Base-by-base conservation (phyloP, 495 filamentous ascomycete genomes). In the Aspergillus sclerotioniger region DNA sequence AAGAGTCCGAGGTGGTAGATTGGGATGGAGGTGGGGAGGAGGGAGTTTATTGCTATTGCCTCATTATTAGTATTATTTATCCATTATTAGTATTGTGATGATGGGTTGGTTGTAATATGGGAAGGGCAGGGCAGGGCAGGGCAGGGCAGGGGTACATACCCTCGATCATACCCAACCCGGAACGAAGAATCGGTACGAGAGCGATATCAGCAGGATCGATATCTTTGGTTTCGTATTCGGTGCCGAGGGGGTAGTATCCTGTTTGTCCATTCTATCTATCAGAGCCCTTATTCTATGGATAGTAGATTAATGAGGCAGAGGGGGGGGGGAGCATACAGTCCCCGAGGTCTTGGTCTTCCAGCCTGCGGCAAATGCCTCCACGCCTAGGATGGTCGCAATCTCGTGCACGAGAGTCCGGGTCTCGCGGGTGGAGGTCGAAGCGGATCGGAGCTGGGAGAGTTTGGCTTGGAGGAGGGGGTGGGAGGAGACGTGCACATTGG, bases 1-100 rank as follows among this genome's bases (percentile, higher is more conserved):
- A 90, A 98, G 59, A 98, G 85, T 45, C 93, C 93, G 20, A 98
- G 86, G 71, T 98, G 93, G 75, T 98, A 90, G 61, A 98, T 84
- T 15, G 92, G 87, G 33, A 90, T 89, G 3, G 92, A 80, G 51
- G 71, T 69, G 3, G 93, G 93, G 56, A 98, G 90, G 59, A 98
- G 79, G 58, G 84, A 85, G 76, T 90, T 86, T 29, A 96, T 73
- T 3, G 92, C 92, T 90, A 57, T 17, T 13, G 19, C 12, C n/a
- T n/a, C n/a, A n/a, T 43, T 50, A 52, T 46, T 31, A 46, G 54
- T 54, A 19, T 43, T 54, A 54, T 58, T n/a, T n/a, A n/a, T n/a
- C n/a, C 53, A 49, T 49, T 54, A 20, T 53, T 51, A 54, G 37
- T 35, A 53, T 0, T 20, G 6, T 10, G 50, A 20, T 12, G 8